phyloP scores from a whole-genome alignment of 2,329 filamentous ascomycete species.

The Aspergillus persii region DNA sequence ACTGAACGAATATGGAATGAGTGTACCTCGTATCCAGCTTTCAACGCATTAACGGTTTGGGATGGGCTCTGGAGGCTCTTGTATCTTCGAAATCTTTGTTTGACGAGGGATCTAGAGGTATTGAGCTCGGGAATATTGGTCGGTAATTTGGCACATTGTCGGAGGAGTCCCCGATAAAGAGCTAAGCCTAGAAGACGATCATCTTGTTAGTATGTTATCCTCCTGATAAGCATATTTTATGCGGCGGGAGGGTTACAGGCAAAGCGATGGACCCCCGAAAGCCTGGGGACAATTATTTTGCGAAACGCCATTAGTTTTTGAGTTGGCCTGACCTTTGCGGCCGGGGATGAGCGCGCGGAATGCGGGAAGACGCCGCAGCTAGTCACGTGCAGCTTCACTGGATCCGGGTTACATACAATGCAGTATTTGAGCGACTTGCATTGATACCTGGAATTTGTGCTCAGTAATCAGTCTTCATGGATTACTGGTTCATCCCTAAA shows the following conservation, averaged over 20 bases:
- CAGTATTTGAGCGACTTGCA: too few species aligned
- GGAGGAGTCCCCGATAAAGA: conserved; percentile 46
- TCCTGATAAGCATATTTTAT: not conserved
- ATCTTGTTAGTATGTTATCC: not conserved
- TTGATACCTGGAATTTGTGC: too few species aligned
- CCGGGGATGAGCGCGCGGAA: not conserved
- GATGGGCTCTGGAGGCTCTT: conserved; percentile 39
- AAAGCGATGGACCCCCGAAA: conserved; percentile 43
- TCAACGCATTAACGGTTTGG: conserved; percentile 37
- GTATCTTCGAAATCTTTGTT: conserved; percentile 39
- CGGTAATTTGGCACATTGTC: conserved; percentile 38
- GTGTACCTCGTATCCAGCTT: conserved; percentile 43
- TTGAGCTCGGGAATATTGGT: conserved; percentile 19
- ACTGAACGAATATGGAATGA: not conserved
- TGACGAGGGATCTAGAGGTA: conserved; percentile 31
- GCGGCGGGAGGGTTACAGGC: conserved; percentile 35
- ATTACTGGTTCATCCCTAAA: too few species aligned
- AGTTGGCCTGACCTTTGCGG: not conserved
- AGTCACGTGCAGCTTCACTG: not conserved
- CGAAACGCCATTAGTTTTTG: conserved; percentile 26
- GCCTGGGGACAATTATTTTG: conserved; percentile 31
- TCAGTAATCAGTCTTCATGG: too few species aligned
- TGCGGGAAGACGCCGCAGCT: not conserved
- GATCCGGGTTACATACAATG: not conserved
- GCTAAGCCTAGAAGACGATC: conserved; percentile 35